Evolutionary conservation across 108 stramenopile genomes (phyloP).

Genomic region (Parmales sp.): DNA sequence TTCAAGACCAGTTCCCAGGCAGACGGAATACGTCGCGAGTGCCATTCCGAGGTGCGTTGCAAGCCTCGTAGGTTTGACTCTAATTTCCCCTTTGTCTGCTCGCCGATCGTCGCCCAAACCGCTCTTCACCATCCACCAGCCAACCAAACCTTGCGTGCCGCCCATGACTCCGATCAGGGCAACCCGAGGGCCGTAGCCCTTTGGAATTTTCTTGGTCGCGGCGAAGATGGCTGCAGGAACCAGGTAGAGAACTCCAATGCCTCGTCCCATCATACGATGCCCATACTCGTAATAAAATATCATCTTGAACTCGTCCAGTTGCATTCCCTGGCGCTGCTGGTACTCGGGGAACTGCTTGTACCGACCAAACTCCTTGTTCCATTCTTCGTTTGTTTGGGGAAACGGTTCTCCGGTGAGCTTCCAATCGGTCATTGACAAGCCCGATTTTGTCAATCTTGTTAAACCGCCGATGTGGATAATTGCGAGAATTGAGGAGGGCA

Average conservation of each 20-base stretch:
- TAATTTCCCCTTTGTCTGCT: conserved; percentile 73
- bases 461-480: conserved; percentile 97
- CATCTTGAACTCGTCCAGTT: conserved; percentile 92
- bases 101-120: conserved; percentile 87
- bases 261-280: conserved; percentile 93
- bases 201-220: conserved; percentile 51
- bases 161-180: conserved; percentile 83
- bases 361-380: conserved; percentile 84
- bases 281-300: conserved; percentile 98
- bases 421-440: conserved; percentile 97
- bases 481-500: no score
- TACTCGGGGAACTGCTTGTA: conserved; percentile 97
- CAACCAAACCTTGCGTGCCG: conserved; percentile 92
- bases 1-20: conserved; percentile 90
- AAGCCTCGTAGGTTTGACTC: conserved; percentile 88
- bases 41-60: conserved; percentile 92
- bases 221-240: conserved; percentile 81
- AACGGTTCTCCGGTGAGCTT: conserved; percentile 27
- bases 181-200: conserved; percentile 66
- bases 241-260: conserved; percentile 77
- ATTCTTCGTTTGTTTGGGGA: conserved; percentile 70
- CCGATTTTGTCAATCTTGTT: conserved; percentile 89
- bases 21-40: conserved; percentile 77
- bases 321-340: conserved; percentile 85
- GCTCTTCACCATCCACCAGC: conserved; percentile 99